These are phyloP conservation scores for Pseudogymnoascus sp. DNA, from an alignment of 2,329 filamentous ascomycete genomes.

Conservation along the genomic window DNA sequence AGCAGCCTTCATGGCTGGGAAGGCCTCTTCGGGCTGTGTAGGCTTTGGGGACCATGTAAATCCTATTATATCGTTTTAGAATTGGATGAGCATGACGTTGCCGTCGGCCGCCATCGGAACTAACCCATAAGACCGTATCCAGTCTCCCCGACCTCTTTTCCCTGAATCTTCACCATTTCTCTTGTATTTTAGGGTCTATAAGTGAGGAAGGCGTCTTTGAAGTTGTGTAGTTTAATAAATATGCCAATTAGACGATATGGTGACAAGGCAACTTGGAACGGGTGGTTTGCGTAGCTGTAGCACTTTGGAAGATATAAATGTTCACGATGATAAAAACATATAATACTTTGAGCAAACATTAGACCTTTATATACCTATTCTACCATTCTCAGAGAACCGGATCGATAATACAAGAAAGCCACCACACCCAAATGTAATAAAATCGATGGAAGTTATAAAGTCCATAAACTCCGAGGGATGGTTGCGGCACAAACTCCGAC, in stretches of 20 bases:
- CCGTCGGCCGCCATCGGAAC: neutral
- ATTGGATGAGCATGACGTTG: neutral
- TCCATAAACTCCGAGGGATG: neutral
- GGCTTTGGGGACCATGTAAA: conserved; percentile 19
- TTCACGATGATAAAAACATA: neutral
- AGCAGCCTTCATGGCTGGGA: conserved; percentile 47
- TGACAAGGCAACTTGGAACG: neutral
- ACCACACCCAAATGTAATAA: neutral
- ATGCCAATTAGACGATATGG: neutral
- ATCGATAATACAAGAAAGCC: neutral
- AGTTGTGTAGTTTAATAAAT: neutral
- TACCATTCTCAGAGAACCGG: neutral
- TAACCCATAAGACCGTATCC: conserved; percentile 23
- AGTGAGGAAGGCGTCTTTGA: neutral
- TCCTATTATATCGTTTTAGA: conserved; percentile 10
- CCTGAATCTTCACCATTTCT: conserved; percentile 15
- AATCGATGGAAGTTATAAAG: neutral
- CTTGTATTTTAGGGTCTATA: neutral
- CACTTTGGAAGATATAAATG: neutral
- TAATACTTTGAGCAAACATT: neutral
- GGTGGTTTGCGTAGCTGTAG: neutral
- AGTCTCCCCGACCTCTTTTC: conserved; percentile 22
- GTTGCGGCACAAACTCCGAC: neutral
- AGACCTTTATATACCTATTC: neutral
- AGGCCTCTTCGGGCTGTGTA: conserved; percentile 35